A percentile compares a stretch with the other conserved stretches of the same genome.
phyloP scores from a whole-genome alignment of 2,329 filamentous ascomycete genomes.

The Penicillium griseofulvum region DNA sequence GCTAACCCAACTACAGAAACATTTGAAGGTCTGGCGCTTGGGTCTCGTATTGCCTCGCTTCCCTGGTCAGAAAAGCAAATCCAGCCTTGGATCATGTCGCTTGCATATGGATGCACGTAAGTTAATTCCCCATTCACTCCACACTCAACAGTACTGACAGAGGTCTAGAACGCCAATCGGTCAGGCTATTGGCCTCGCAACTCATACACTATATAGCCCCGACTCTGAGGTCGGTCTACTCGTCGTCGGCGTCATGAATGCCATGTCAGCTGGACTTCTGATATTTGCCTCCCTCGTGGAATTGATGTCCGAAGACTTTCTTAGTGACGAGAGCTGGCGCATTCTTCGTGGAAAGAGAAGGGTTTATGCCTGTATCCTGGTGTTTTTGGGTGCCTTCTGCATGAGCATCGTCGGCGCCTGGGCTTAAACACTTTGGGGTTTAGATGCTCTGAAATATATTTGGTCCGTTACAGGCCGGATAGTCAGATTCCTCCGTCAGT shows the following conservation, averaged over 20 bases:
- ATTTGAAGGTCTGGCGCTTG: constrained; percentile 36
- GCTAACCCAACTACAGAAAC: constrained; percentile 27
- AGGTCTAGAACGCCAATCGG: constrained; percentile 66
- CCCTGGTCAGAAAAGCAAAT: constrained; percentile 29
- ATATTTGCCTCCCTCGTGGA: constrained; percentile 77
- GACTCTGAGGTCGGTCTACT: constrained; percentile 69
- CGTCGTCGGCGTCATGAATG: constrained; percentile 79
- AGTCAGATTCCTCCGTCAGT: not conserved
- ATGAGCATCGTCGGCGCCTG: constrained; percentile 74
- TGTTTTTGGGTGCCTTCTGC: constrained; percentile 62
- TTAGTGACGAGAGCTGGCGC: constrained; percentile 71
- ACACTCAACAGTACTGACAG: constrained; percentile 1
- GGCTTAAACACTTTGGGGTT: constrained; percentile 48
- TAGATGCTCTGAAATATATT: not conserved
- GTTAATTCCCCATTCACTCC: constrained; percentile 8
- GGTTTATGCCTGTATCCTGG: constrained; percentile 61
- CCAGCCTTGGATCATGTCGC: constrained; percentile 67
- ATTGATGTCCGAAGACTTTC: constrained; percentile 73
- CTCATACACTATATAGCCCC: constrained; percentile 73
- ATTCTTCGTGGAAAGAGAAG: constrained; percentile 61
- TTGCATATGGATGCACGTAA: constrained; percentile 64
- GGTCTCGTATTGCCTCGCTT: constrained; percentile 34
- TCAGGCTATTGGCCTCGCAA: constrained; percentile 73
- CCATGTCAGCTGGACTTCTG: constrained; percentile 72
- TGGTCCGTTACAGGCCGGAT: not conserved